A percentile compares a stretch with the other conserved stretches of the same genome.
Conservation (phyloP, 2,329 filamentous ascomycete genomes). For the Lecanoromycetidae sp. region DNA sequence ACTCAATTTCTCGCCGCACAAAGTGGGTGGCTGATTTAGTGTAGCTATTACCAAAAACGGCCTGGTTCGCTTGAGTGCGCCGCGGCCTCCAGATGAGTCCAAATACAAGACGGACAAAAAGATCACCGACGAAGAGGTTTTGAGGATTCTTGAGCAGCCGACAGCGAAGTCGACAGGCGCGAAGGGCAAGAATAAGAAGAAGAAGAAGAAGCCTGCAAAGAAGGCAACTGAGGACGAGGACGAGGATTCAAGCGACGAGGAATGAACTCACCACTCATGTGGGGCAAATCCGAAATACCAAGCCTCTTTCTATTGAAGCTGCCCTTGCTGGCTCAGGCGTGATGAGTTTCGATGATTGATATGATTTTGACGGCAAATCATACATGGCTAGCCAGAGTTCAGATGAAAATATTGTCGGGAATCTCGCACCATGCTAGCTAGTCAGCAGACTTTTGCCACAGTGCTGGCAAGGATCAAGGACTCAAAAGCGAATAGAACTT, state of each 20-base stretch:
- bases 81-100: conserved; percentile 61
- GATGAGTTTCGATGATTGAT: background rate
- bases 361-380: background rate
- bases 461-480: conserved; percentile 4
- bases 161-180: conserved; percentile 49
- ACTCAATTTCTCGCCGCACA: background rate
- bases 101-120: conserved; percentile 95
- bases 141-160: conserved; percentile 86
- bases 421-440: background rate
- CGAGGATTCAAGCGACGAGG: conserved; percentile 27
- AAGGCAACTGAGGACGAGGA: conserved; percentile 33
- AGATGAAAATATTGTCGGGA: background rate
- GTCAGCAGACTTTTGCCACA: background rate
- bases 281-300: too few species aligned
- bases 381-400: background rate
- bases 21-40: conserved; percentile 2
- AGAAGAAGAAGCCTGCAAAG: conserved; percentile 60
- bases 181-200: conserved; percentile 83
- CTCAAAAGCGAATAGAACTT: background rate
- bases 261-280: too few species aligned
- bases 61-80: conserved; percentile 69
- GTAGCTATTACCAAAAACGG: conserved; percentile 96
- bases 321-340: too few species aligned
- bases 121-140: conserved; percentile 88
- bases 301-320: too few species aligned